Evolutionary conservation across 2,329 filamentous ascomycete genomes (phyloP), one percentile per base, ranked within the genome.

Genomic region (Pleoardoris graminearum): DNA sequence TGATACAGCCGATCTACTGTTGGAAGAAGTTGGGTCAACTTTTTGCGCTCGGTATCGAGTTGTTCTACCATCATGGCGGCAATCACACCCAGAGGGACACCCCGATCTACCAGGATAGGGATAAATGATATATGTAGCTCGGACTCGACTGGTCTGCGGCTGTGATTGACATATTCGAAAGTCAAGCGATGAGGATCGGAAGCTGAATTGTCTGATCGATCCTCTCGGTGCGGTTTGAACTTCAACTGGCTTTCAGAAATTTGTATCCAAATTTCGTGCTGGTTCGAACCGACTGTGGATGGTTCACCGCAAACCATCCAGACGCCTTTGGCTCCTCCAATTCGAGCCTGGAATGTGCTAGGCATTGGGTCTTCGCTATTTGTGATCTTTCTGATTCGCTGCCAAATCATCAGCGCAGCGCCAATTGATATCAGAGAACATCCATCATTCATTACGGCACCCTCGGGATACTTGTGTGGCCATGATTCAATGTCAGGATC

Each of bases 281-380:
- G 71, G 0, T 76, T 65, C 0, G 60, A 48, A 1, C 79, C 73
- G 0, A 73, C 72, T 0, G 69, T 70, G 22, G 82, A 78, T 0
- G 75, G 63, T 3, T 75, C 68, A 0, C 77, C 75, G 58, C 87
- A 85, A 4, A 87, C 70, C 41, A 87, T 79, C 89, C 88, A 92
- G 58, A 92, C 77, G 0, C 89, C 90, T 68, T 93, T 93, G 0
- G 87, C 87, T 16, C 86, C 83, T 8, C 84, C 87, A 30, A 92
- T 81, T 0, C 90, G 82, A 1, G 78, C 88, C 68, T 93, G 89
- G 0, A 82, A 85, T 0, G 80, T 85, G 29, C 82, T 82, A 0
- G 88, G 87, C 82, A 53, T 89, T 77, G 11, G 88, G 78, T n/a
- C 79, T 83, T 69, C 90, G 0, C 80, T 84, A 12, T 81, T 81